These are phyloP conservation scores for Scedosporium boydii DNA, from an alignment of 2,329 filamentous ascomycete species.

Conservation along the genomic window DNA sequence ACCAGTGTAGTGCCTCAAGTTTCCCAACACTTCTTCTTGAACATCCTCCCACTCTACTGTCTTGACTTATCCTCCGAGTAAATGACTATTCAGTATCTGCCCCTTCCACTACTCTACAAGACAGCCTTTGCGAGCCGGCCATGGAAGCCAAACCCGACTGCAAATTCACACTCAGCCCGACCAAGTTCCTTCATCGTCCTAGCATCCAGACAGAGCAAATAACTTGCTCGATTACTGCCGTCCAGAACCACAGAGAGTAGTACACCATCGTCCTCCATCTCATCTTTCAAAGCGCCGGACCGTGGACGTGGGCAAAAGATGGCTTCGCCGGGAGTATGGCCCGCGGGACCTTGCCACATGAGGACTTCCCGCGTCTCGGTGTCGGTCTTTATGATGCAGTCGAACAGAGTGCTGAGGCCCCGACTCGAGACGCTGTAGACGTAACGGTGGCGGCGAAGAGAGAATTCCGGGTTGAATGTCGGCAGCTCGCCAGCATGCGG, in stretches of 20 bases:
- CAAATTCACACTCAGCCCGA: slow-evolving; percentile 50
- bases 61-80: too few relatives aligned
- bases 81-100: too few relatives aligned
- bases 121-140: slow-evolving; percentile 34
- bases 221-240: slow-evolving; percentile 47
- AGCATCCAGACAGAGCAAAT: slow-evolving; percentile 57
- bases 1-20: too few relatives aligned
- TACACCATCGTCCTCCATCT: slow-evolving; percentile 52
- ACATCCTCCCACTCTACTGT: too few relatives aligned
- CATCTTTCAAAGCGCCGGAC: slow-evolving; percentile 18
- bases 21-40: too few relatives aligned
- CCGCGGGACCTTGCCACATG: slow-evolving; percentile 47
- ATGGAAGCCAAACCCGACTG: slow-evolving; percentile 57
- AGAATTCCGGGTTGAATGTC: slow-evolving; percentile 50
- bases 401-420: slow-evolving; percentile 50
- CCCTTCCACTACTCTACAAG: not conserved
- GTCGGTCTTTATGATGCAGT: slow-evolving; percentile 59
- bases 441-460: slow-evolving; percentile 46
- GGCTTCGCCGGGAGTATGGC: slow-evolving; percentile 59
- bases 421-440: slow-evolving; percentile 48
- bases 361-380: slow-evolving; percentile 37
- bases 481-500: slow-evolving; percentile 55
- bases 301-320: slow-evolving; percentile 47
- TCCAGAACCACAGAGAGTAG: slow-evolving; percentile 56
- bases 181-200: slow-evolving; percentile 53